These are phyloP conservation scores for Aegilops longissima DNA, from an alignment of 176 grass and related monocot species.

Conservation along the genomic window DNA sequence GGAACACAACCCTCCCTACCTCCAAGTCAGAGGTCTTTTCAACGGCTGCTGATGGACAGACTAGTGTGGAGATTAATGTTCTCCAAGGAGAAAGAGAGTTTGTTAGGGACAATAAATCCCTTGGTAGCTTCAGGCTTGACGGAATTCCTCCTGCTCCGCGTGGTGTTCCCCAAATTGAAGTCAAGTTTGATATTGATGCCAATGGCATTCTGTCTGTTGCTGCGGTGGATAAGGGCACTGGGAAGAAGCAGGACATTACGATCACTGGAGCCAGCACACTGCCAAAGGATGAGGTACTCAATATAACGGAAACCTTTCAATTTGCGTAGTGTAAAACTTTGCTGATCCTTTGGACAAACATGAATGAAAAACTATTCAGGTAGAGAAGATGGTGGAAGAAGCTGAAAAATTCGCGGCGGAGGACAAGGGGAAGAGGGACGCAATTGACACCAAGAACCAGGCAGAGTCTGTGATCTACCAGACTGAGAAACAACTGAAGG, in stretches of 20 bases:
- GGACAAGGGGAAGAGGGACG: slow-evolving; percentile 72
- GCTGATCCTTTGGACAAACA: neutral
- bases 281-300: slow-evolving; percentile 55
- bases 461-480: slow-evolving; percentile 70
- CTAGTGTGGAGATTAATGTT: slow-evolving; percentile 76
- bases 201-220: slow-evolving; percentile 74
- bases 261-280: slow-evolving; percentile 72
- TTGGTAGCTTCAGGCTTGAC: slow-evolving; percentile 78
- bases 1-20: slow-evolving; percentile 77
- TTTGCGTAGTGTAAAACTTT: neutral
- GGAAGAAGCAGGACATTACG: slow-evolving; percentile 77
- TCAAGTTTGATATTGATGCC: slow-evolving; percentile 85
- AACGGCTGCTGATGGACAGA: slow-evolving; percentile 73
- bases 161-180: slow-evolving; percentile 77
- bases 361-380: slow-evolving; percentile 28
- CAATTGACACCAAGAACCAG: slow-evolving; percentile 81
- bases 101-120: slow-evolving; percentile 74
- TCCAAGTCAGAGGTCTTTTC: slow-evolving; percentile 76
- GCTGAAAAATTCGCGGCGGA: slow-evolving; percentile 69
- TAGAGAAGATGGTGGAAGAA: slow-evolving; percentile 72
- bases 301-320: too few species aligned
- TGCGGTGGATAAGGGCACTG: slow-evolving; percentile 73
- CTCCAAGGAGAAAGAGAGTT: slow-evolving; percentile 87
- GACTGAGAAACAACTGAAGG: slow-evolving; percentile 84
- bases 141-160: slow-evolving; percentile 74